A percentile compares a stretch with the other conserved stretches of the same genome.
Evolutionary conservation across 1,139 yeast species (phyloP).

Genomic region (Scheffersomyces segobiensis): DNA sequence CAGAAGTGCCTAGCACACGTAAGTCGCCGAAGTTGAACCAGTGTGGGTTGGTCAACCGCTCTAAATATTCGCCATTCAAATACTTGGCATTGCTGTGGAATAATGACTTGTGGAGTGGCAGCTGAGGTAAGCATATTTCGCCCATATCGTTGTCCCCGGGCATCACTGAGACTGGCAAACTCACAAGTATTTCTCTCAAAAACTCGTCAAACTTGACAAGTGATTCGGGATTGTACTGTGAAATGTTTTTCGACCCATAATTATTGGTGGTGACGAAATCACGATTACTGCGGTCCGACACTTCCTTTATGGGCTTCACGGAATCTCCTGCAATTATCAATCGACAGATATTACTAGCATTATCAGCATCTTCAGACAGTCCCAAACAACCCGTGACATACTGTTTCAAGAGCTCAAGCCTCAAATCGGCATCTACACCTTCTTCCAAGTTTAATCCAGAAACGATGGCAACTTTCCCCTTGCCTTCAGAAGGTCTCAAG

Average conservation of each 20-base stretch:
- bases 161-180: constrained; percentile 72
- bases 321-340: constrained; percentile 80
- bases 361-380: constrained; percentile 22
- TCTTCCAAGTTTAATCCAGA: constrained; percentile 70
- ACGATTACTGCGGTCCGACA: constrained; percentile 19
- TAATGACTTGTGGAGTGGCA: constrained; percentile 76
- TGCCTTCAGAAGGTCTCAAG: constrained; percentile 4
- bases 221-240: constrained; percentile 49
- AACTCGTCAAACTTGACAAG: constrained; percentile 53
- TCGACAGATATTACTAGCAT: constrained; percentile 43
- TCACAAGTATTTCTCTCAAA: constrained; percentile 55
- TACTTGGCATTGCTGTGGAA: constrained; percentile 51
- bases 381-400: constrained; percentile 72
- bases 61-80: constrained; percentile 39
- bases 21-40: constrained; percentile 57
- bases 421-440: constrained; percentile 37
- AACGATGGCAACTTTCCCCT: constrained; percentile 55
- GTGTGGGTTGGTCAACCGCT: constrained; percentile 71
- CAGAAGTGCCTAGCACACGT: constrained; percentile 70
- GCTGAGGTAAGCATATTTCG: constrained; percentile 84
- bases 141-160: constrained; percentile 89
- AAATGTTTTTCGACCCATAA: constrained; percentile 54
- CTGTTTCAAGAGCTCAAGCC: constrained; percentile 65
- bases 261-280: constrained; percentile 41
- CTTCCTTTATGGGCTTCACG: constrained; percentile 36